Evolutionary conservation across 1,139 yeast genomes (phyloP).

Genomic region (Debaryomyces udenii): DNA sequence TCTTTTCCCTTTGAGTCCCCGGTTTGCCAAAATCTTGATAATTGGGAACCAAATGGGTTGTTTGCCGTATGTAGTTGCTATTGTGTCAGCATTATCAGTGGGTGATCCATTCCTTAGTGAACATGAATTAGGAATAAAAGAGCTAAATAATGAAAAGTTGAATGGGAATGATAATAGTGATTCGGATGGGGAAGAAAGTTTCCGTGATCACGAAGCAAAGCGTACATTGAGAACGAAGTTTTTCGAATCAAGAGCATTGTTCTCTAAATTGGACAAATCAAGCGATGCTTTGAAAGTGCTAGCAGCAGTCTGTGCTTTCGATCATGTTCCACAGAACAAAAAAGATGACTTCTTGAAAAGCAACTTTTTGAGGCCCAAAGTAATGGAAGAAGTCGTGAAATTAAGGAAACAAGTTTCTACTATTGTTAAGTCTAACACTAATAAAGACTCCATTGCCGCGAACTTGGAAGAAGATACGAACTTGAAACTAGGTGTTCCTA

Average conservation of each 20-base stretch:
- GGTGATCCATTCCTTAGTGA: constrained; percentile 88
- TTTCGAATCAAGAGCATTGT: constrained; percentile 58
- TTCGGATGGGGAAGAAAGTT: constrained; percentile 34
- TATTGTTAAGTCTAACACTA: constrained; percentile 68
- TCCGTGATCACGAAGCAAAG: constrained; percentile 39
- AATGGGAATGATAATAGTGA: constrained; percentile 24
- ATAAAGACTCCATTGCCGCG: constrained; percentile 59
- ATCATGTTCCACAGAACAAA: constrained; percentile 61
- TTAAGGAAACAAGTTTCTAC: constrained; percentile 76
- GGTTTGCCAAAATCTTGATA: constrained; percentile 87
- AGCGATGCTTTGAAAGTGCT: constrained; percentile 78
- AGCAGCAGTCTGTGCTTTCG: constrained; percentile 88
- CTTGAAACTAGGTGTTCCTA: constrained; percentile 68
- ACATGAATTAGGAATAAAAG: constrained; percentile 63
- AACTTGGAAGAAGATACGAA: constrained; percentile 40
- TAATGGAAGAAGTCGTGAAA: constrained; percentile 84
- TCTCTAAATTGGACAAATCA: constrained; percentile 65
- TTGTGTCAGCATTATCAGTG: constrained; percentile 90
- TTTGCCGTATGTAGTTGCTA: constrained; percentile 81
- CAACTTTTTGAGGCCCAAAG: constrained; percentile 67
- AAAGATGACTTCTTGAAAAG: constrained; percentile 50
- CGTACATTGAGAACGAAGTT: constrained; percentile 52
- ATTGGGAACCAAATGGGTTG: constrained; percentile 88
- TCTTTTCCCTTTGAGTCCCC: constrained; percentile 88
- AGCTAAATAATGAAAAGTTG: constrained; percentile 21